Conservation (phyloP, 116 monocot species). For the Cymodocea nodosa region DNA sequence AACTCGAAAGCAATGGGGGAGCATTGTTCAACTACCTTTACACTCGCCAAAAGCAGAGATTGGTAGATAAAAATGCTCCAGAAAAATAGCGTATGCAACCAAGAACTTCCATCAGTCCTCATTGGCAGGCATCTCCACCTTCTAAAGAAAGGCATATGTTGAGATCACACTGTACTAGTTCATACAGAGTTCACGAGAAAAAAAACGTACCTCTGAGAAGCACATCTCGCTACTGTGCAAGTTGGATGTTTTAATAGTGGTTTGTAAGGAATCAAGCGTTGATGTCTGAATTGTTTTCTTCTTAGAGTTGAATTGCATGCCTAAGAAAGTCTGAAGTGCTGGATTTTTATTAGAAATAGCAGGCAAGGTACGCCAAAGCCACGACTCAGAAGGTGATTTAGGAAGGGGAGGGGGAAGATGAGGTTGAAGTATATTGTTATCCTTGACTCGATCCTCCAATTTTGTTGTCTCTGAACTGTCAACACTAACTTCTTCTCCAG, state of each 20-base stretch:
- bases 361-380: slow-evolving; percentile 71
- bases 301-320: slow-evolving; percentile 30
- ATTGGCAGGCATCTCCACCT: background rate
- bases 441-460: slow-evolving; percentile 15
- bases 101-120: slow-evolving; percentile 3
- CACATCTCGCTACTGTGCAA: slow-evolving; percentile 16
- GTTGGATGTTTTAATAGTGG: slow-evolving; percentile 18
- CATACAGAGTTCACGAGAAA: background rate
- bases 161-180: background rate
- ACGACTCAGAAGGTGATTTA: slow-evolving; percentile 67
- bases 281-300: slow-evolving; percentile 16
- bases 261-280: slow-evolving; percentile 9
- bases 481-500: background rate
- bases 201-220: slow-evolving; percentile 38
- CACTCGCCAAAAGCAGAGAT: background rate
- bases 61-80: background rate
- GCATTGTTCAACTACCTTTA: background rate
- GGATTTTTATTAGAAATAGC: slow-evolving; percentile 47
- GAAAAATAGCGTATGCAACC: background rate
- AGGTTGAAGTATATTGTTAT: slow-evolving; percentile 7
- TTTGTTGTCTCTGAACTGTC: slow-evolving; percentile 4
- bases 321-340: slow-evolving; percentile 27
- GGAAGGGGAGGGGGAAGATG: slow-evolving; percentile 50
- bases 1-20: background rate
- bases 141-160: background rate